Evolutionary conservation across 805 yeast species (phyloP), one percentile per base, ranked within the genome.

Genomic region (Candida nanaspora): DNA sequence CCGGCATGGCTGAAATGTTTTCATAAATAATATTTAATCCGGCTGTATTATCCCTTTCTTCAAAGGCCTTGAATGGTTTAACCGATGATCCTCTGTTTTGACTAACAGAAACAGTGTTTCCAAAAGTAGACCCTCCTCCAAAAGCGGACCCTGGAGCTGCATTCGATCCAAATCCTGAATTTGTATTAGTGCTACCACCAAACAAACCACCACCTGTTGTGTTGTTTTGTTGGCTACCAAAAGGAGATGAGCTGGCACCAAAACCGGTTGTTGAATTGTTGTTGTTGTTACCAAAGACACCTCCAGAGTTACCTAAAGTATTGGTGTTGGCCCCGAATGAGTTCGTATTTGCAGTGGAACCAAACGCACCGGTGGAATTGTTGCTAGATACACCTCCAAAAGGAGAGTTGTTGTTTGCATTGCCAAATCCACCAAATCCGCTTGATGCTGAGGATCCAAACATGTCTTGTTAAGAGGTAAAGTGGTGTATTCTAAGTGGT

Each of bases 1-100:
- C 95, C 5, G 95, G 95, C 97, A 93, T 89, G 35, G 86, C 75
- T 10, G 85, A 68, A 46, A 93, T 82, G 50, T 78, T 78, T 61
- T 91, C 86, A 63, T 69, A 89, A 38, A 70, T 63, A 41, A 78
- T 80, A 18, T 69, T 66, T 6, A 10, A 3, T 5, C 30, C 30
- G 26, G 78, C 74, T 11, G 79, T 67, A 9, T 65, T 46, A 54
- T 89, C 97, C 52, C 82, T 84, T 58, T 91, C 97, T 28, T 71
- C 68, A 48, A 62, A 70, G 8, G 88, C 73, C 39, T 77, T 69
- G 57, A 80, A 89, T 1, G 95, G 91, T 50, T 72, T 78, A 8
- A 70, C 62, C 0, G 81, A 75, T 4, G 96, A 82, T 27, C 96
- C 95, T 47, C 78, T 48, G 72, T 62, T 74, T 67, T 42, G 64